Evolutionary conservation across 179 eudicot genomes (phyloP).

Genomic region (Vitellaria paradoxa): DNA sequence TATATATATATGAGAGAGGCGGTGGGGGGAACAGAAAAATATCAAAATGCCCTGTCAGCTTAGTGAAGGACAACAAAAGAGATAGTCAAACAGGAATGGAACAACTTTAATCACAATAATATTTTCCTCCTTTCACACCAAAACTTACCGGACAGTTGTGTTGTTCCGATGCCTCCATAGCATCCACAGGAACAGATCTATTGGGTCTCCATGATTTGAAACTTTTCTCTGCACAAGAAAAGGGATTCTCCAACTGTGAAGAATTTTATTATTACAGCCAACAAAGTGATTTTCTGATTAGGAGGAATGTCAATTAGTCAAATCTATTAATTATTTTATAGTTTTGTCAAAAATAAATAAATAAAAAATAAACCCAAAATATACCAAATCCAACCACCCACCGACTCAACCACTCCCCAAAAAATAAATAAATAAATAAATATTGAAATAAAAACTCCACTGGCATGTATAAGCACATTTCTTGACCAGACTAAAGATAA

Average conservation of each 20-base stretch:
- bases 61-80: neutral
- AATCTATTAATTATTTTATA: neutral
- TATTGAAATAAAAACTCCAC: neutral
- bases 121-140: neutral
- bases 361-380: too few relatives aligned
- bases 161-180: constrained; percentile 15
- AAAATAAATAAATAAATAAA: neutral
- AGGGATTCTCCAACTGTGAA: neutral
- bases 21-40: neutral
- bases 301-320: neutral
- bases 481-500: neutral
- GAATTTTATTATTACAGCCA: neutral
- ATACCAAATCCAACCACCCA: too few relatives aligned
- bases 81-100: neutral
- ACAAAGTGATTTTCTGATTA: constrained; percentile 1
- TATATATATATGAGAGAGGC: neutral
- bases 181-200: constrained; percentile 5
- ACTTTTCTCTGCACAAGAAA: constrained; percentile 23
- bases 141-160: constrained; percentile 18
- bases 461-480: neutral
- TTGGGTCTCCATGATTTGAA: constrained; percentile 31
- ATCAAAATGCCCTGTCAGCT: neutral
- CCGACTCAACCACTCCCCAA: too few relatives aligned
- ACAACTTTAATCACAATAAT: neutral
- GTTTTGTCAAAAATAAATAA: too few relatives aligned